Conservation (phyloP, 441 rosid genomes). For the Bocquillonia castaneifolia region DNA sequence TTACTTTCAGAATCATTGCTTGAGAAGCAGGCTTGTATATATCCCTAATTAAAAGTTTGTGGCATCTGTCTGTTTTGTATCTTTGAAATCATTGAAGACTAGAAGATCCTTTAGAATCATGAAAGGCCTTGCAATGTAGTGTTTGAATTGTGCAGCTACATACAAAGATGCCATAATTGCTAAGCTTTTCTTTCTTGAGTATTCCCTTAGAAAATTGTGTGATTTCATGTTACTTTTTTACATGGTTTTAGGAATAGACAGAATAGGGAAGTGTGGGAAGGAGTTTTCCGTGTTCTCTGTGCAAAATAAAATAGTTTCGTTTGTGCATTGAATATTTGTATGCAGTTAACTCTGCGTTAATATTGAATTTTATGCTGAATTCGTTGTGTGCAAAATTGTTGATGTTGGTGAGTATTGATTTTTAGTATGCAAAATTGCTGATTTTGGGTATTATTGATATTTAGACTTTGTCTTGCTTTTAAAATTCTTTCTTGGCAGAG, state of each 20-base stretch:
- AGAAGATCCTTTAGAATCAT: not conserved
- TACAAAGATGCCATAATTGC: not conserved
- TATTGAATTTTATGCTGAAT: not conserved
- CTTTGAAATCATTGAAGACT: not conserved
- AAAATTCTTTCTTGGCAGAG: not conserved
- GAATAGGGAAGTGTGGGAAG: not conserved
- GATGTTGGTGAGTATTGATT: too few relatives aligned
- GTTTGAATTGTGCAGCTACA: not conserved
- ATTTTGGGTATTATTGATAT: not conserved
- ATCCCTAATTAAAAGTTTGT: not conserved
- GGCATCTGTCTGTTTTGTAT: not conserved
- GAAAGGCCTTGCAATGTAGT: not conserved
- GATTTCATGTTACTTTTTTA: not conserved
- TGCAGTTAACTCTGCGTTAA: not conserved
- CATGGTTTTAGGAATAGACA: too few relatives aligned
- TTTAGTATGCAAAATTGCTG: too few relatives aligned
- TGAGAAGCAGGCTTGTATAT: not conserved
- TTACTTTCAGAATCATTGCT: not conserved
- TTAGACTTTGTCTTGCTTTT: not conserved
- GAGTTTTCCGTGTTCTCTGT: not conserved
- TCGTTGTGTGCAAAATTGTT: too few relatives aligned
- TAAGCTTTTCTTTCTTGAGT: not conserved
- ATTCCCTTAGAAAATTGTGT: not conserved
- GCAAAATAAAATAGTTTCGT: not conserved
- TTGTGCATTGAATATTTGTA: not conserved